Evolutionary conservation across 805 yeast genomes (phyloP).

Genomic region (Wickerhamiella siamensis): DNA sequence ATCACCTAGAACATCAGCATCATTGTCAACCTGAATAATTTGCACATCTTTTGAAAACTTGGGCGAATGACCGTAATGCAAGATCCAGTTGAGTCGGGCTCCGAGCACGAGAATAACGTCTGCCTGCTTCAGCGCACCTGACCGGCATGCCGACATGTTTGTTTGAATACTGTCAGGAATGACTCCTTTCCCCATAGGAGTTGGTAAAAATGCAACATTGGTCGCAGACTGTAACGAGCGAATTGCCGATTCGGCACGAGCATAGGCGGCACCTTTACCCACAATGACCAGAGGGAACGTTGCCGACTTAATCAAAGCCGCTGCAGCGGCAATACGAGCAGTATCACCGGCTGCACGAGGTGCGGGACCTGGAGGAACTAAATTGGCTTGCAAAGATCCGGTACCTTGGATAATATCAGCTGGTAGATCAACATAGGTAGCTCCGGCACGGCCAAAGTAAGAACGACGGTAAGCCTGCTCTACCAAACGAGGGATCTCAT

Average conservation of each 20-base stretch:
- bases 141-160: constrained; percentile 51
- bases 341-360: constrained; percentile 30
- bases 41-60: constrained; percentile 33
- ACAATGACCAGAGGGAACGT: constrained; percentile 40
- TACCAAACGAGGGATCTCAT: constrained; percentile 28
- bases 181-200: constrained; percentile 72
- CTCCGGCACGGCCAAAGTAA: constrained; percentile 42
- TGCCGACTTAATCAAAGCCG: constrained; percentile 24
- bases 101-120: constrained; percentile 50
- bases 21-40: constrained; percentile 43
- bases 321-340: constrained; percentile 26
- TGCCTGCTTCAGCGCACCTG: constrained; percentile 40
- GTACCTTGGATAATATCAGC: constrained; percentile 39
- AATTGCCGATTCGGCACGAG: constrained; percentile 29
- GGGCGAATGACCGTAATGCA: constrained; percentile 50
- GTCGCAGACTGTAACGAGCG: constrained; percentile 31
- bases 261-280: constrained; percentile 53
- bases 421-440: constrained; percentile 50
- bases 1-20: constrained; percentile 39
- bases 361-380: constrained; percentile 21
- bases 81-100: constrained; percentile 59
- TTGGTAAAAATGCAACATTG: constrained; percentile 45
- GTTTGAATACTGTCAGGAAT: constrained; percentile 34
- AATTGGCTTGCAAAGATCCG: constrained; percentile 3
- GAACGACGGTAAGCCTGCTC: constrained; percentile 34